phyloP scores from a whole-genome alignment of 2,329 filamentous ascomycete genomes.

The Diaporthe sp. region DNA sequence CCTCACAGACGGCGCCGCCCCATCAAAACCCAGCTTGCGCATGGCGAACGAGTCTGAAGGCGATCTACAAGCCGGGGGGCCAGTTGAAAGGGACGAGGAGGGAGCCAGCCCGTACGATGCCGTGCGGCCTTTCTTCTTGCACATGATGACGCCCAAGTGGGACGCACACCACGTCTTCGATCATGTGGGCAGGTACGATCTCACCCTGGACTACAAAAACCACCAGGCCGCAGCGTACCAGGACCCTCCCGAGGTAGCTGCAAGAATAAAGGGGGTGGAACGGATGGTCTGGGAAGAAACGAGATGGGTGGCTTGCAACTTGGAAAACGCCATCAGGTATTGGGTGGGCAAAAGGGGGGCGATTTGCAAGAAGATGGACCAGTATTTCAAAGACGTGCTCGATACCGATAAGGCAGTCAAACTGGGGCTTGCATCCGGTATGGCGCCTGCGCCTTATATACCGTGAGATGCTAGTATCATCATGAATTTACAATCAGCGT shows the following conservation, averaged over 20 bases:
- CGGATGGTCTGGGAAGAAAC: slow-evolving; percentile 24
- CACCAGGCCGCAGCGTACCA: neutral
- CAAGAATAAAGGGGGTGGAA: neutral
- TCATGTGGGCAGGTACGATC: slow-evolving; percentile 4
- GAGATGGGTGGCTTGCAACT: slow-evolving; percentile 21
- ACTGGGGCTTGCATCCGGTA: neutral
- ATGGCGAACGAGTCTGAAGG: neutral
- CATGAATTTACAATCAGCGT: neutral
- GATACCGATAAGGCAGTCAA: neutral
- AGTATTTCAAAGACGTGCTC: slow-evolving; percentile 17
- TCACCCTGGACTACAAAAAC: neutral
- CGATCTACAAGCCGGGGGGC: neutral
- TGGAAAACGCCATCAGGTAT: slow-evolving; percentile 1
- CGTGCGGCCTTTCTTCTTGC: slow-evolving; percentile 13
- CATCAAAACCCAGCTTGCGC: neutral
- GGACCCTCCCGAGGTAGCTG: neutral
- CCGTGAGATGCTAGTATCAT: neutral
- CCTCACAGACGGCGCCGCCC: neutral
- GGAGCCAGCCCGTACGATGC: neutral
- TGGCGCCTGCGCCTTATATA: neutral
- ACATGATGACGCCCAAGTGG: slow-evolving; percentile 20
- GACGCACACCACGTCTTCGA: slow-evolving; percentile 19
- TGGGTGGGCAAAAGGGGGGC: slow-evolving; percentile 5
- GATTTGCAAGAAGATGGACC: slow-evolving; percentile 5
- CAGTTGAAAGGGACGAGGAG: neutral